A percentile compares a stretch with the other conserved stretches of the same genome.
phyloP scores from a whole-genome alignment of 768 basidiomycete genomes.

The Coprinellus micaceus region DNA sequence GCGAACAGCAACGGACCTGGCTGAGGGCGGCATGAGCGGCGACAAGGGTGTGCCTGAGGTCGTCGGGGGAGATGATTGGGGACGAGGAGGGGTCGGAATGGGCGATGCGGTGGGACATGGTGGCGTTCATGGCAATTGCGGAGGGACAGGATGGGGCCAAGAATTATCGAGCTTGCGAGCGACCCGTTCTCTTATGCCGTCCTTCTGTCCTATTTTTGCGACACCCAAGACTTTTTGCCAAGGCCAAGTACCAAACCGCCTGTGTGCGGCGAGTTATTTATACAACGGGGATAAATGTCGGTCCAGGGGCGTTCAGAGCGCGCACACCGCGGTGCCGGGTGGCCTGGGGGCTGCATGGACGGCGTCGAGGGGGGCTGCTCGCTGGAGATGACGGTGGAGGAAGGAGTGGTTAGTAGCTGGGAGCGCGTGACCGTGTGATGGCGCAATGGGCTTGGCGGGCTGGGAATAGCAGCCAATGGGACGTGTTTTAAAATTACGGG shows the following conservation, averaged over 20 bases:
- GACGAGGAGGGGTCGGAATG: slow-evolving; percentile 26
- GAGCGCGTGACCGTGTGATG: slow-evolving; percentile 19
- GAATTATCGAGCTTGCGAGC: slow-evolving; percentile 33
- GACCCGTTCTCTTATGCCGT: slow-evolving; percentile 43
- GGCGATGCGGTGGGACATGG: slow-evolving; percentile 28
- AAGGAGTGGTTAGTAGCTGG: not conserved
- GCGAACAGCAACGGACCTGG: slow-evolving; percentile 31
- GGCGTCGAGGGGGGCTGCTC: too few relatives aligned
- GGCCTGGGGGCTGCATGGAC: not conserved
- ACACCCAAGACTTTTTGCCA: slow-evolving; percentile 46
- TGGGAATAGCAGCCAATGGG: slow-evolving; percentile 16
- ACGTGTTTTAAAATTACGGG: slow-evolving; percentile 21
- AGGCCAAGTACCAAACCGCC: slow-evolving; percentile 26
- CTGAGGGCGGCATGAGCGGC: slow-evolving; percentile 39
- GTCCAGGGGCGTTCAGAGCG: slow-evolving; percentile 21
- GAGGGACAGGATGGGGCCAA: slow-evolving; percentile 36
- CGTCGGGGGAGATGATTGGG: slow-evolving; percentile 23
- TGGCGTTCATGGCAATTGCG: slow-evolving; percentile 33
- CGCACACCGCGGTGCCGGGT: not conserved
- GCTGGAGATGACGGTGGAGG: too few relatives aligned
- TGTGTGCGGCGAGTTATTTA: slow-evolving; percentile 36
- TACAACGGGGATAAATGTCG: slow-evolving; percentile 30
- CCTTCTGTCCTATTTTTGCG: slow-evolving; percentile 43
- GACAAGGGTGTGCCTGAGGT: slow-evolving; percentile 33
- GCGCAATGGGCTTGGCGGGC: not conserved